These are phyloP conservation scores for Barnettozyma hawaiiensis DNA, from an alignment of 1,139 yeast genomes.

Conservation along the genomic window DNA sequence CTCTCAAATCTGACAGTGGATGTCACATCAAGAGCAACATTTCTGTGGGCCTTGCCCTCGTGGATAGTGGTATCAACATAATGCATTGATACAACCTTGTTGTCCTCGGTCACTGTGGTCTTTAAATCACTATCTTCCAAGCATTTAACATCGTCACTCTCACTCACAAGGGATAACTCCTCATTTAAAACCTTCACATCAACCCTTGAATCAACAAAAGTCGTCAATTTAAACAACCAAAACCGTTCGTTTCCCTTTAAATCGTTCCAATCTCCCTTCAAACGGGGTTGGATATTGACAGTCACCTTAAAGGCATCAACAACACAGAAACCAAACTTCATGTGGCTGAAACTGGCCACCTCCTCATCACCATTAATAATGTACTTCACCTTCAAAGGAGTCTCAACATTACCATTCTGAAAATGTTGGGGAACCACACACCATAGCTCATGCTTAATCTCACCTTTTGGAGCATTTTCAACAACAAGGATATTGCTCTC, in stretches of 20 bases:
- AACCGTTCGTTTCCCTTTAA: conserved; percentile 37
- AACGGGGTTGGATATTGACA: conserved; percentile 37
- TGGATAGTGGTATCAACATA: conserved; percentile 35
- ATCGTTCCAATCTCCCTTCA: conserved; percentile 20
- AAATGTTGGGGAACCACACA: conserved; percentile 29
- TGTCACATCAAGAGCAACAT: conserved; percentile 31
- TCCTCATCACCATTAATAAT: conserved; percentile 27
- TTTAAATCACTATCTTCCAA: conserved; percentile 23
- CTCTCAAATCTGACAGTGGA: conserved; percentile 37
- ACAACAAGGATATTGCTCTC: conserved; percentile 6
- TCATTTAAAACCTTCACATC: conserved; percentile 28
- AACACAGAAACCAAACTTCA: conserved; percentile 31
- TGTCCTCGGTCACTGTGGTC: conserved; percentile 2
- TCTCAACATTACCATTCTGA: conserved; percentile 14
- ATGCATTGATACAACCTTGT: conserved; percentile 13
- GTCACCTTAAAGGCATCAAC: conserved; percentile 35
- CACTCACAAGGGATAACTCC: conserved; percentile 25
- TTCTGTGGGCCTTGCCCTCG: conserved; percentile 39
- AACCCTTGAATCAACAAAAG: conserved; percentile 7
- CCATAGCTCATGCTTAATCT: conserved; percentile 21
- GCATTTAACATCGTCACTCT: conserved; percentile 32
- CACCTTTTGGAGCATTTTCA: conserved; percentile 18
- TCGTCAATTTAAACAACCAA: conserved; percentile 37
- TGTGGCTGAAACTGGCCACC: conserved; percentile 32
- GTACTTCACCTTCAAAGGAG: conserved; percentile 15